Evolutionary conservation across 2,329 filamentous ascomycete species (phyloP), one percentile per base, ranked within the genome.

Genomic region (Aspergillus amoenus): DNA sequence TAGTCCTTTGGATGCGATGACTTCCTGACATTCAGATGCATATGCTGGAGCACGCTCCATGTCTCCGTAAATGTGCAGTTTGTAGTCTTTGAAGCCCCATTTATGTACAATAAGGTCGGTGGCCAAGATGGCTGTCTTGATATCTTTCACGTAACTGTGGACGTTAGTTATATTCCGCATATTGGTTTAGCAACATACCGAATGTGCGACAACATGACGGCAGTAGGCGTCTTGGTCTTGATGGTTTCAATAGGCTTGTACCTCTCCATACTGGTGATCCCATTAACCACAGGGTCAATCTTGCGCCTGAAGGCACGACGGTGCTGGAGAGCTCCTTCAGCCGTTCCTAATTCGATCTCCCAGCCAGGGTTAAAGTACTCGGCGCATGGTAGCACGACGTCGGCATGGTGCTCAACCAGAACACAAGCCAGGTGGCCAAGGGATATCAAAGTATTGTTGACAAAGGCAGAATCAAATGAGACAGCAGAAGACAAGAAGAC

Each of bases 81-180:
- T 78, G 68, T 87, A 87, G 59, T 87, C 84, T 39, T 76, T 79
- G 72, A 87, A 86, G 8, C 84, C 84, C 78, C 81, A 87, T 63
- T 84, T 79, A 64, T 87, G 86, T 57, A 86, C 79, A 57, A 87
- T 87, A 55, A 87, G 80, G 61, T 87, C 84, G 1, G 84, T 84
- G 5, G 84, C 83, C 11, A 86, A 73, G 37, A 87, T 79, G 5
- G 84, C 84, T 2, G 80, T 86, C 68, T 86, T 86, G 70, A 87
- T 84, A 58, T 87, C 84, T 67, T 87, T 87, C 32, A 69, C 70
- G 64, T 74, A 75, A 17, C 37, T 27, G 34, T 17, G 6, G 2
- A 2, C 5, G 37, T 54, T 39, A 52, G 42, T 9, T n/a, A 12
- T 12, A 32, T 9, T 11, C 18, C 2, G 3, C 13, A 11, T 30